Percentiles rank a stretch among this genome's conserved stretches.
Evolutionary conservation across 768 basidiomycete species (phyloP).

Genomic region (Guyanaporus albipodus): DNA sequence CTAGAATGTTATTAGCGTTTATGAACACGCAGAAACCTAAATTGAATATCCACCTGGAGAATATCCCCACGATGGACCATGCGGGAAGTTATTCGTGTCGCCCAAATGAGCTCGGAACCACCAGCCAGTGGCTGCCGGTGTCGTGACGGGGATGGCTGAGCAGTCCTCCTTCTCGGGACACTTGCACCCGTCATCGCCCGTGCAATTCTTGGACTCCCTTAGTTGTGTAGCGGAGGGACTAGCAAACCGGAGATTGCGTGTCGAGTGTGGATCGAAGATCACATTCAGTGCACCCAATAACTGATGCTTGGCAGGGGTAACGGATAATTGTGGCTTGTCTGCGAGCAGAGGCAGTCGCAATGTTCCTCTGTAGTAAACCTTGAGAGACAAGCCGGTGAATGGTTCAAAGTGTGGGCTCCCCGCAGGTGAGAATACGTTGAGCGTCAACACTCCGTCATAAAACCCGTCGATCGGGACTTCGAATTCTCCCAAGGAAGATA

Average conservation of each 20-base stretch:
- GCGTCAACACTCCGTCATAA: constrained; percentile 6
- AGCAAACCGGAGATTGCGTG: constrained; percentile 9
- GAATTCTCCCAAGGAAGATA: not conserved
- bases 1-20: not conserved
- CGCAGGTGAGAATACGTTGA: constrained; percentile 2
- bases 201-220: not conserved
- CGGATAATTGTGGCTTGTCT: no score
- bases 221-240: constrained; percentile 4
- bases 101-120: not conserved
- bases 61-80: not conserved
- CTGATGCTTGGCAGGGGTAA: not conserved
- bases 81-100: constrained; percentile 4
- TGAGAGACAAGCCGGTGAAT: constrained; percentile 7
- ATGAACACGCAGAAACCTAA: not conserved
- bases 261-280: constrained; percentile 9
- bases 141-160: constrained; percentile 5
- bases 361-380: not conserved
- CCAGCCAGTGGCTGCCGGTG: constrained; percentile 11
- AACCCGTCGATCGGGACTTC: not conserved
- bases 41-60: constrained; percentile 3
- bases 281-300: constrained; percentile 12
- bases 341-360: no score
- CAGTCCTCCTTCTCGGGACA: not conserved
- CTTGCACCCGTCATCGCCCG: not conserved
- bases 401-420: constrained; percentile 1